A percentile compares a stretch with the other conserved stretches of the same genome.
phyloP scores from a whole-genome alignment of 495 filamentous ascomycete species.

The Aspergillus diversus region DNA sequence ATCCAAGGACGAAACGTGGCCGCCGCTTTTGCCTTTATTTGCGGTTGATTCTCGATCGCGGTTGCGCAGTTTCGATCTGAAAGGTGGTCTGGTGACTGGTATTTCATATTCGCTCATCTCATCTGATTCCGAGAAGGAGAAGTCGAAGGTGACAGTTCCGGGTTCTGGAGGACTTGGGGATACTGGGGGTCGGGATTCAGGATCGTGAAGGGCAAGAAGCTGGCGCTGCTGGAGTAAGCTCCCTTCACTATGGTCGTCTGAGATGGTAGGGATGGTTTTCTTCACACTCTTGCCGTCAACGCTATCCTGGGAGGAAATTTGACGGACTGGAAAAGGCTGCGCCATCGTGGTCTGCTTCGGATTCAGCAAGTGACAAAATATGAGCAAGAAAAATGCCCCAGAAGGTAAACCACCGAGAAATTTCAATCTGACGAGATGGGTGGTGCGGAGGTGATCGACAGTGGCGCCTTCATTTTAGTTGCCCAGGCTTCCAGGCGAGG shows the following conservation, averaged over 20 bases:
- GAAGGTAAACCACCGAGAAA: background rate
- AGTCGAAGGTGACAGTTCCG: too few species aligned
- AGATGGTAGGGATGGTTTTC: background rate
- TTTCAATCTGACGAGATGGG: background rate
- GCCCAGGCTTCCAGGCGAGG: background rate
- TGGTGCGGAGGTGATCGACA: too few species aligned
- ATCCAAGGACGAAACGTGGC: background rate
- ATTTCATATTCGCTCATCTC: too few species aligned
- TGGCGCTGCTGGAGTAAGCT: background rate
- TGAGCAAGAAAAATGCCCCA: background rate
- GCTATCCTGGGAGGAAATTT: too few species aligned
- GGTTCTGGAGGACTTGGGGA: too few species aligned
- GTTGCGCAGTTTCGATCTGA: too few species aligned
- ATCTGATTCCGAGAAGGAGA: too few species aligned
- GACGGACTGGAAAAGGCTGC: too few species aligned
- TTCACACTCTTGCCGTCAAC: too few species aligned
- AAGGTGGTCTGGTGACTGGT: too few species aligned
- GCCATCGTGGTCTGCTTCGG: too few species aligned
- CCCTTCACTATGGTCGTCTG: constrained; percentile 1
- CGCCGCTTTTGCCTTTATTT: background rate
- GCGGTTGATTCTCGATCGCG: background rate
- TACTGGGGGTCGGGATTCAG: background rate
- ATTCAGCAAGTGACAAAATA: background rate
- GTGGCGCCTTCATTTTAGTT: background rate
- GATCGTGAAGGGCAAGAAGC: background rate